Conservation (phyloP, 306 rosid species). For the Cotoneaster glaucophyllus region DNA sequence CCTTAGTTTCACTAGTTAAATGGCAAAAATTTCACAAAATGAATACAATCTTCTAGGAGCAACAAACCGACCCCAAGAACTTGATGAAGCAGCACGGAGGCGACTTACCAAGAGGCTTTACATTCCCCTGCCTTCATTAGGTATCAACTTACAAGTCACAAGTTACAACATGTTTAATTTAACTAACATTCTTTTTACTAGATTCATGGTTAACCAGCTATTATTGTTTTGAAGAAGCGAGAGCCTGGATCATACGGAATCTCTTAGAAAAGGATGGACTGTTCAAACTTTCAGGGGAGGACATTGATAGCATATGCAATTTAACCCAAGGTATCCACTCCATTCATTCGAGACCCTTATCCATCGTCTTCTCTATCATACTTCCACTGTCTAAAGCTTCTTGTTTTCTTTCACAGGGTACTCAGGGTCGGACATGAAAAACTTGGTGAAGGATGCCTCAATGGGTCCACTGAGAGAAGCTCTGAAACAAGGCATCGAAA, state of each 20-base stretch:
- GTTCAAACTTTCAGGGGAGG: constrained; percentile 55
- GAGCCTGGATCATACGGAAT: constrained; percentile 70
- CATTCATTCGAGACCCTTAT: constrained; percentile 6
- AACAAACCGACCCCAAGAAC: constrained; percentile 93
- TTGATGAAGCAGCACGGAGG: constrained; percentile 96
- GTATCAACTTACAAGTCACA: constrained; percentile 31
- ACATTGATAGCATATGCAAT: constrained; percentile 57
- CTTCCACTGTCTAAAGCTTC: constrained; percentile 9
- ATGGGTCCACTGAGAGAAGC: constrained; percentile 98
- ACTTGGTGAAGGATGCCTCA: constrained; percentile 87
- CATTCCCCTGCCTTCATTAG: constrained; percentile 85
- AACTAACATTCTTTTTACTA: constrained; percentile 1
- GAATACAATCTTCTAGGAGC: constrained; percentile 56
- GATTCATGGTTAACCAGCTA: constrained; percentile 22
- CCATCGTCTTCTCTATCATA: constrained; percentile 8
- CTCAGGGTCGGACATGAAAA: constrained; percentile 96
- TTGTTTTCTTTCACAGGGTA: constrained; percentile 47
- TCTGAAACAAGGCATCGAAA: constrained; percentile 61
- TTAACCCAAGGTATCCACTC: constrained; percentile 57
- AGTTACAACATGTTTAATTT: constrained; percentile 9
- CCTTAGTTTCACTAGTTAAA: not conserved
- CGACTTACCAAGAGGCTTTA: constrained; percentile 87
- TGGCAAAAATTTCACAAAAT: not conserved
- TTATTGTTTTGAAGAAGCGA: constrained; percentile 55
- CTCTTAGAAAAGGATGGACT: constrained; percentile 80